Base-by-base conservation (phyloP, 208 protist genomes). In the Leishmania guyanensis region DNA sequence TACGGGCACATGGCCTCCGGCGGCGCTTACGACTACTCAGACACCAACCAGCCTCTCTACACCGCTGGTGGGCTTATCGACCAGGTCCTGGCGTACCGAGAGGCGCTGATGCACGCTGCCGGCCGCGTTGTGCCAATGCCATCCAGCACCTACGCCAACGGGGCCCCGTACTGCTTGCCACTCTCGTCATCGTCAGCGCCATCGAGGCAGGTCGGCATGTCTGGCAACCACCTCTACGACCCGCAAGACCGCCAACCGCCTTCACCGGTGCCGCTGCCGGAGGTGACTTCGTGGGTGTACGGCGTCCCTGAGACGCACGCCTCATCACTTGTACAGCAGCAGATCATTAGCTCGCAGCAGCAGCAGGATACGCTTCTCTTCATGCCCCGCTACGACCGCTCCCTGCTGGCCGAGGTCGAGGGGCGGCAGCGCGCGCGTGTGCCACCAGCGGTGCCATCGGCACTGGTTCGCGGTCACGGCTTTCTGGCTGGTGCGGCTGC, bases 281-380 rank as follows among this genome's bases (percentile, higher is more conserved):
- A 78, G 54, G 74, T 89, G 62, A 90, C 90, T 9, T 84, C 87
- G 75, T 94, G 91, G 93, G 82, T 89, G 16, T 96, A 96, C 80
- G 91, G 91, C 22, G 79, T 96, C 5, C 87, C 90, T 4, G 56
- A 81, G 26, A 60, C 78, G 12, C 54, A 71, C 68, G 82, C 78
- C 6, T 62, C 82, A 12, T 29, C 71, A 14, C 65, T 84, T 14
- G 66, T 87, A 72, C 69, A 83, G 36, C 75, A 81, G 64, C 58
- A 65, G 62, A 46, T 0, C 48, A 39, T 74, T 12, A 58, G 68
- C 62, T 75, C 80, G 10, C 39, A 43, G n/a, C 76, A 83, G 75
- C 78, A 72, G 43, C 77, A 60, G 22, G 86, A 92, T 74, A 86
- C 56, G 48, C 36, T 81, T n/a, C 82, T 85, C 77, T 85, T 91